Evolutionary conservation across 768 basidiomycete species (phyloP).

Genomic region (Pleurotus ostreatus): DNA sequence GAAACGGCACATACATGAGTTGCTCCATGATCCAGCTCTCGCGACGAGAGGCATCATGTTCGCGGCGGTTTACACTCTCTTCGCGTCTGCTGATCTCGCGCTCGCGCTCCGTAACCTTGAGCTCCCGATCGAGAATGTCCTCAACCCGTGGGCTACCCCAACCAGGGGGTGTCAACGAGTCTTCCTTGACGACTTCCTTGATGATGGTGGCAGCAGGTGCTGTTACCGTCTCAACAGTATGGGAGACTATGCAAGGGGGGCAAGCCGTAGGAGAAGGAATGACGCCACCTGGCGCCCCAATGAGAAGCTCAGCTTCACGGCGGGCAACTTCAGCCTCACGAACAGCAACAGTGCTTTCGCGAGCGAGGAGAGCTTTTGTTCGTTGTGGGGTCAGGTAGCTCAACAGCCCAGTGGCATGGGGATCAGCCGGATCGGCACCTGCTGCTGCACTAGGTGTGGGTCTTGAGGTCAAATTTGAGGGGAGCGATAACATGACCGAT

Average conservation of each 20-base stretch:
- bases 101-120: constrained; percentile 81
- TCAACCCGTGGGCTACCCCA: constrained; percentile 78
- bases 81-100: constrained; percentile 85
- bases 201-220: constrained; percentile 73
- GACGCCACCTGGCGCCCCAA: constrained; percentile 80
- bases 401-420: constrained; percentile 53
- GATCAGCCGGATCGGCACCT: constrained; percentile 27
- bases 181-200: constrained; percentile 84
- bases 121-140: constrained; percentile 79
- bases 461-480: constrained; percentile 43
- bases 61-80: constrained; percentile 79
- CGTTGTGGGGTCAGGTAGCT: constrained; percentile 80
- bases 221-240: constrained; percentile 51
- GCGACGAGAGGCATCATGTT: constrained; percentile 83
- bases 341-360: constrained; percentile 74
- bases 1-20: constrained; percentile 61
- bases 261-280: constrained; percentile 54
- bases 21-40: constrained; percentile 94
- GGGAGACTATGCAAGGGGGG: constrained; percentile 51
- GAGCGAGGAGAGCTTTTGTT: constrained; percentile 71
- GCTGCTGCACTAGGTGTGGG: constrained; percentile 11
- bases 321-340: constrained; percentile 89
- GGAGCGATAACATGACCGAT: constrained; percentile 88
- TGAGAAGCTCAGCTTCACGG: constrained; percentile 82
- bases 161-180: constrained; percentile 73